phyloP scores from a whole-genome alignment of 805 yeast species.

The Starmera dryadoides region DNA sequence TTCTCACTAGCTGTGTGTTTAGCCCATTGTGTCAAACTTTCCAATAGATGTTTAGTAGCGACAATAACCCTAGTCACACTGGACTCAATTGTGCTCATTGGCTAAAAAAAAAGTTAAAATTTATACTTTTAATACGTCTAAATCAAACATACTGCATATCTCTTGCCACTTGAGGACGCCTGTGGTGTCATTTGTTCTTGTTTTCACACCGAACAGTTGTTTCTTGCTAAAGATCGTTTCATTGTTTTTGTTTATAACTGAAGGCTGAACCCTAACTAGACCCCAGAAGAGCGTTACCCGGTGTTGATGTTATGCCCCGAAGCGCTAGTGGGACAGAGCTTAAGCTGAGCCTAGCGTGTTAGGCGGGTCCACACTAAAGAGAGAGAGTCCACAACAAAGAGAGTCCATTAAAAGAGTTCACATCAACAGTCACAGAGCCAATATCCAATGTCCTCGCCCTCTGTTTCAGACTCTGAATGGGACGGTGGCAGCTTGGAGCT shows the following conservation, averaged over 20 bases:
- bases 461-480: conserved; percentile 9
- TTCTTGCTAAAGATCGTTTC: not conserved
- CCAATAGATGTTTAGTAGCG: conserved; percentile 84
- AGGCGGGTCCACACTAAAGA: not conserved
- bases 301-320: not conserved
- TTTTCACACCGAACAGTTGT: not conserved
- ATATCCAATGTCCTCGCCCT: conserved; percentile 1
- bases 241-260: no score
- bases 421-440: not conserved
- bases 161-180: conserved; percentile 13
- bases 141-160: conserved; percentile 18
- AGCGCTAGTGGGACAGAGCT: not conserved
- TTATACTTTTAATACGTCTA: not conserved
- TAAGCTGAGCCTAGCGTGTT: not conserved
- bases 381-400: not conserved
- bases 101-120: not conserved
- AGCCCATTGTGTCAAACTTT: conserved; percentile 87
- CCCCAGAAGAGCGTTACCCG: not conserved
- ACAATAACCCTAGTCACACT: conserved; percentile 74
- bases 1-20: conserved; percentile 68
- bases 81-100: conserved; percentile 58
- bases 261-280: no score
- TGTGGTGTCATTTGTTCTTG: not conserved
- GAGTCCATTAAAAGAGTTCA: not conserved
- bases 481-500: conserved; percentile 6